Evolutionary conservation across 768 basidiomycete species (phyloP).

Genomic region (Cyathus striatus): DNA sequence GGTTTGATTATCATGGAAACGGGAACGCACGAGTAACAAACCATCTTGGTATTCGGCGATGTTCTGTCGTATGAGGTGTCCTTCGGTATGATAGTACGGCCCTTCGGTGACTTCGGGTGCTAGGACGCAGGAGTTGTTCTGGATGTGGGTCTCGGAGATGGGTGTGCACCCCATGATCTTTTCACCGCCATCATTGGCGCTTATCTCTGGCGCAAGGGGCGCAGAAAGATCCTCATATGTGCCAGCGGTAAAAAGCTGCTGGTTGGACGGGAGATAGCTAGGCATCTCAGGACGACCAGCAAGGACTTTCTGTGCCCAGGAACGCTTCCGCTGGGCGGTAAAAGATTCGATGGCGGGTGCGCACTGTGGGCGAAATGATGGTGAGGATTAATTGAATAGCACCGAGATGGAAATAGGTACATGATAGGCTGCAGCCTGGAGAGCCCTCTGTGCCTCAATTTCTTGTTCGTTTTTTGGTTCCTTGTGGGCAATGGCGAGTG

Average conservation of each 20-base stretch:
- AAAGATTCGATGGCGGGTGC: conserved; percentile 48
- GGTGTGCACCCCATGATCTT: conserved; percentile 40
- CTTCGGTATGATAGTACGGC: conserved; percentile 46
- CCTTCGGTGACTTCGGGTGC: conserved; percentile 51
- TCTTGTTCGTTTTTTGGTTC: conserved; percentile 39
- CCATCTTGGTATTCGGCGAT: conserved; percentile 51
- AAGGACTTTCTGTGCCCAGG: conserved; percentile 40
- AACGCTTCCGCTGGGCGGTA: conserved; percentile 42
- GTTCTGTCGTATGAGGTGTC: conserved; percentile 48
- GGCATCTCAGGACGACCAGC: conserved; percentile 30
- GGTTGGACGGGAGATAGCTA: conserved; percentile 33
- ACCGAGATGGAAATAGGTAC: conserved; percentile 20
- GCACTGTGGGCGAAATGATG: conserved; percentile 26
- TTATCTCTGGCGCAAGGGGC: conserved; percentile 10
- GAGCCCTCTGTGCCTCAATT: conserved; percentile 39
- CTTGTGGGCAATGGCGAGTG: conserved; percentile 30
- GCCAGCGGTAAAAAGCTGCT: conserved; percentile 37
- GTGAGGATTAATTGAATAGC: not conserved
- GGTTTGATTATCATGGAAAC: no score
- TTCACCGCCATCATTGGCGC: conserved; percentile 17
- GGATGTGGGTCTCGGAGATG: conserved; percentile 40
- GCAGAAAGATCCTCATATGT: conserved; percentile 26
- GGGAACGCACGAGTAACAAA: conserved; percentile 34
- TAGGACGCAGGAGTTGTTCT: conserved; percentile 52
- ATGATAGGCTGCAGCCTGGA: conserved; percentile 50